Percentiles rank a stretch among this genome's conserved stretches.
Evolutionary conservation across 2,329 filamentous ascomycete genomes (phyloP).

Genomic region (Cadophora malorum): DNA sequence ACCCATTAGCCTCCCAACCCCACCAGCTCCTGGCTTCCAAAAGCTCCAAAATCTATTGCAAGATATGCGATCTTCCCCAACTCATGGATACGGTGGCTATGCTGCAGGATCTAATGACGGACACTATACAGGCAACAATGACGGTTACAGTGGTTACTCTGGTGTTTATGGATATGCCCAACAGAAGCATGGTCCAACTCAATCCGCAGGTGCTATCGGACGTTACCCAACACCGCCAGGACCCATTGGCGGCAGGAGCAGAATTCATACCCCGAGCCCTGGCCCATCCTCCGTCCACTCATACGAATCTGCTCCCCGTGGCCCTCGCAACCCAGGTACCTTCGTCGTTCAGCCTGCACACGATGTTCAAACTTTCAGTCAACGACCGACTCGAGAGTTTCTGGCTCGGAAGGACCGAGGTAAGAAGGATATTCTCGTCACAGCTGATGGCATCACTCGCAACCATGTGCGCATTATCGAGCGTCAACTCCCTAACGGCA

Average conservation of each 20-base stretch:
- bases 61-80: slow-evolving; percentile 5
- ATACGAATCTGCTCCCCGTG: not conserved
- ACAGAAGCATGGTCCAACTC: not conserved
- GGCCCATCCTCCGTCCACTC: not conserved
- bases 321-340: not conserved
- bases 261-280: not conserved
- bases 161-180: not conserved
- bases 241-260: not conserved
- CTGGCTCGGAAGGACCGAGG: slow-evolving; percentile 25
- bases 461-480: slow-evolving; percentile 30
- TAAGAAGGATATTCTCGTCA: slow-evolving; percentile 35
- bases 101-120: not conserved
- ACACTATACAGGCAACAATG: not conserved
- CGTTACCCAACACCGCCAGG: slow-evolving; percentile 17
- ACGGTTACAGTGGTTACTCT: not conserved
- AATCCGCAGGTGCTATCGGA: not conserved
- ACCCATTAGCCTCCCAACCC: not conserved
- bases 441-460: slow-evolving; percentile 22
- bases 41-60: slow-evolving; percentile 18
- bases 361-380: not conserved
- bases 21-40: not conserved
- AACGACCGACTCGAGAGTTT: slow-evolving; percentile 3
- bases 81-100: not conserved
- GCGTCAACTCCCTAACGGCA: slow-evolving; percentile 22
- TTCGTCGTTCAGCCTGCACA: not conserved